Base-by-base conservation (phyloP, 1,284 basidiomycete species). In the Pyrrhoderma lamaoense region DNA sequence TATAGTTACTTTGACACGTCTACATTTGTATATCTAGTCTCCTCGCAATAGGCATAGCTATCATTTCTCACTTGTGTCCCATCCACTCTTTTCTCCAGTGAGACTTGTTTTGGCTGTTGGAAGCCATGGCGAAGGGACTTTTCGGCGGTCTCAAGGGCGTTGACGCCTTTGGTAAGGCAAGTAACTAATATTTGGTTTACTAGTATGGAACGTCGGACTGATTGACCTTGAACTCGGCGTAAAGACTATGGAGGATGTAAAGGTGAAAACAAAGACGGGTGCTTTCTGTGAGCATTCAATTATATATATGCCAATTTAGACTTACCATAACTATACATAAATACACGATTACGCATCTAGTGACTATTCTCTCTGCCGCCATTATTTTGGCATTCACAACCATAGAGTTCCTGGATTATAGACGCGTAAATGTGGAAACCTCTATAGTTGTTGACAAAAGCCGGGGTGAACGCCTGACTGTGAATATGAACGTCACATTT, bases 91-190 rank as follows among this genome's bases (percentile, higher is more conserved):
- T 37, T 59, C 62, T 64, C 58, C 59, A 58, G 61, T 61, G 60
- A 56, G 55, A 58, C 52, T 39, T 36, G 38, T 40, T 37, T 37
- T 42, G 23, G 5, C 11, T 40, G n/a, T 37, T 60, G 63, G 60
- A 53, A 56, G 67, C 56, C 56, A 85, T 85, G 87, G 85, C 85
- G 56, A 88, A 83, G 70, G 51, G 60, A 18, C 69, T 89, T 58
- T 75, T 88, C 62, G 76, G 75, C 49, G 77, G 74, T 59, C 75
- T 90, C 59, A 90, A 87, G 65, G 85, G 87, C 67, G 78, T 98
- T 56, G 94, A 99, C 75, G 95, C 94, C 67, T 99, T 99, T 74
- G 94, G 93, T 58, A 98, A 97, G 84, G 94, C 93, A 63, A 61
- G 72, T 60, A 7, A 18, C n/a, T 56, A 49, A 35, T 42, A 37